phyloP scores from a whole-genome alignment of 768 basidiomycete genomes.

The Pulveroboletus sp. region DNA sequence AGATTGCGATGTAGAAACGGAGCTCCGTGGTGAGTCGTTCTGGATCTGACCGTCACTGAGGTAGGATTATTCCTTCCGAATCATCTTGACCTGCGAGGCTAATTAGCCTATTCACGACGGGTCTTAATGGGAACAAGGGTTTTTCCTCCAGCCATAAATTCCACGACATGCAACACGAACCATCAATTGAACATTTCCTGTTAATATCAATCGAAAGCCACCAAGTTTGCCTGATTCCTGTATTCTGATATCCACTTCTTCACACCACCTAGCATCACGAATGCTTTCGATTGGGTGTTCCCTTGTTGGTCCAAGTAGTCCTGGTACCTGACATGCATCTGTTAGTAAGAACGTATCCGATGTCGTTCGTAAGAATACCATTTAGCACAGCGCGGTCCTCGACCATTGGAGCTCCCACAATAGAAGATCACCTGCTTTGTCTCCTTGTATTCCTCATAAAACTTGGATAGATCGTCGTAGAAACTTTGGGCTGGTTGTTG shows the following conservation, averaged over 20 bases:
- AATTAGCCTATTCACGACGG: no score
- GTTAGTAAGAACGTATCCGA: not conserved
- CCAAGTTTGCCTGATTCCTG: conserved; percentile 24
- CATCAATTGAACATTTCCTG: not conserved
- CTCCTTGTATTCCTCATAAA: conserved; percentile 40
- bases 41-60: not conserved
- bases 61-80: not conserved
- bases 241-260: conserved; percentile 37
- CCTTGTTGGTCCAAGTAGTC: conserved; percentile 39
- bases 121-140: not conserved
- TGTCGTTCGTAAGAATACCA: conserved; percentile 36
- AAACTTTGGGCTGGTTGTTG: conserved; percentile 51
- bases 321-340: conserved; percentile 40
- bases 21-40: not conserved
- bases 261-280: conserved; percentile 41
- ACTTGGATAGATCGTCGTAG: conserved; percentile 39
- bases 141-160: not conserved
- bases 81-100: not conserved
- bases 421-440: conserved; percentile 49
- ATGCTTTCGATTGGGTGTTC: conserved; percentile 35
- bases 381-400: conserved; percentile 52
- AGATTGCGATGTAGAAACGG: conserved; percentile 1
- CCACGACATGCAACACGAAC: not conserved
- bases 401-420: conserved; percentile 47
- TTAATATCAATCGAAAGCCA: conserved; percentile 17